Evolutionary conservation across 2,329 filamentous ascomycete species (phyloP), one percentile per base, ranked within the genome.

Genomic region (Aspergillus terreus): DNA sequence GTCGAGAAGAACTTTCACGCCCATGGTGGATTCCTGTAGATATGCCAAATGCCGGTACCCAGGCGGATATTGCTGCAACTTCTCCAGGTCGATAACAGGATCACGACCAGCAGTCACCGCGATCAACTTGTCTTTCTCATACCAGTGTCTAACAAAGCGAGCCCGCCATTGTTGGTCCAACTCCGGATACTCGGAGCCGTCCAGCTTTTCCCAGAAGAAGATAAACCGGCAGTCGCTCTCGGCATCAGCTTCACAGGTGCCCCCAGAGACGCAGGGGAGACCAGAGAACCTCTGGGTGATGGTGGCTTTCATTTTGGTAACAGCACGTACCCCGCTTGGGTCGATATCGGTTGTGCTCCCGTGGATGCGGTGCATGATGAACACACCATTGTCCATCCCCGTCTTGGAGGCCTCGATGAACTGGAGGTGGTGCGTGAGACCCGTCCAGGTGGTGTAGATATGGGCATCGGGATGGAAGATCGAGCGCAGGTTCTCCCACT

Each of bases 281-380:
- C n/a, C 36, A 10, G 14, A 56, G 52, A 79, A 78, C 4, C 77
- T 69, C 52, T 79, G 77, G 0, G 77, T 78, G 51, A 78, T 78
- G 3, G 72, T 78, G 0, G 76, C 76, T 55, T 79, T 79, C 70
- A 79, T 72, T 61, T 79, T 79, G 7, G 73, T 77, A 0, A 78
- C 72, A 0, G 75, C 76, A 0, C 73, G 69, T 0, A 51, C 65
- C 1, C 54, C 72, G n/a, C 70, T 65, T 0, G 61, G 49, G 5
- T 69, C 71, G 53, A 78, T 73, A 46, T 78, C 74, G 0, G 68
- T 76, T 1, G 68, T 75, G 1, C 63, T 58, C 6, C 76, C 76
- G 41, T 77, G 72, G 51, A 68, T 66, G 52, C 79, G 78, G 62
- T 82, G 80, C 77, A 80, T 79, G 66, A 82, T 82, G 66, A 80